phyloP scores from a whole-genome alignment of 208 protist species.

The Trypanosoma melophagium region DNA sequence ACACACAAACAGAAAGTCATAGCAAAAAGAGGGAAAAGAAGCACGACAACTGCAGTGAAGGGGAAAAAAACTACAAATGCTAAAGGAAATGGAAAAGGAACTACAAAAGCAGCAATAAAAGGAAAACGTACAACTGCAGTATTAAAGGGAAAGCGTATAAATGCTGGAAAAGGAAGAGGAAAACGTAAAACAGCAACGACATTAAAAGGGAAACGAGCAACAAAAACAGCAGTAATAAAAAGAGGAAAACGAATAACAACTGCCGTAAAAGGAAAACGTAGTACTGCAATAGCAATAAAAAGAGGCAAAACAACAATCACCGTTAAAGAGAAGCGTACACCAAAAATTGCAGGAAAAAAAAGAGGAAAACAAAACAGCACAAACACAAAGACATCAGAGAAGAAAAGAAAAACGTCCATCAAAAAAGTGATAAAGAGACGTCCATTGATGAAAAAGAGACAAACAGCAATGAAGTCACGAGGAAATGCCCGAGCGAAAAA shows the following conservation, averaged over 20 bases:
- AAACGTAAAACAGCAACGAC: background rate
- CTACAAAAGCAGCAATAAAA: background rate
- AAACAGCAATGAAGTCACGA: no score
- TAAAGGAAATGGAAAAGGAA: no score
- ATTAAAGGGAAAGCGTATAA: background rate
- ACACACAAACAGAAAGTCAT: no score
- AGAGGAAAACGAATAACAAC: background rate
- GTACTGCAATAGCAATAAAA: background rate
- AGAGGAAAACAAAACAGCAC: background rate
- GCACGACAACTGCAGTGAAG: background rate
- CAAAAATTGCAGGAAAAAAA: background rate
- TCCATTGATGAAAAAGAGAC: background rate
- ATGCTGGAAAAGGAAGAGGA: background rate
- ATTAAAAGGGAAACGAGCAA: background rate
- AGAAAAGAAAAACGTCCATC: background rate
- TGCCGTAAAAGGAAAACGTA: background rate
- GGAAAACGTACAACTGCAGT: background rate
- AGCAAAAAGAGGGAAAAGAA: no score
- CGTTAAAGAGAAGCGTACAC: background rate
- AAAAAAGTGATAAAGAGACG: background rate
- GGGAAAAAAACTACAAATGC: background rate
- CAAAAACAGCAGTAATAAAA: no score
- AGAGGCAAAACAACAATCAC: background rate
- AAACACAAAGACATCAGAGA: background rate
- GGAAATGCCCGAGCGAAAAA: no score